These are phyloP conservation scores for Serendipita indica DNA, from an alignment of 768 basidiomycete genomes.

Conservation along the genomic window DNA sequence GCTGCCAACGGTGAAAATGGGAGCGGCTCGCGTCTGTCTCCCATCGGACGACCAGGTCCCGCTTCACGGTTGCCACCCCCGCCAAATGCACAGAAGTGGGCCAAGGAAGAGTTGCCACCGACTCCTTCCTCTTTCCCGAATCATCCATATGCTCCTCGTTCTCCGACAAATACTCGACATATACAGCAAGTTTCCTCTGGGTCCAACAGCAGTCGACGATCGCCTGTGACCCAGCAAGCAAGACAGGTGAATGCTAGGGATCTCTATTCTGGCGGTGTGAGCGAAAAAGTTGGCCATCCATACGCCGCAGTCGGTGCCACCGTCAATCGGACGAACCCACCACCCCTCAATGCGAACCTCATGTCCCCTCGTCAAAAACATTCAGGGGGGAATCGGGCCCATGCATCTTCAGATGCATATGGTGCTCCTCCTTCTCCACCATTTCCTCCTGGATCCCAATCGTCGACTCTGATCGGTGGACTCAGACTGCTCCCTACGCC, in stretches of 20 bases:
- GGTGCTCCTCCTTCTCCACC: background rate
- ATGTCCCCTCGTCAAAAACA: background rate
- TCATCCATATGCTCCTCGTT: constrained; percentile 6
- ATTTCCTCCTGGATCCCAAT: background rate
- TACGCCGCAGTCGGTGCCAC: background rate
- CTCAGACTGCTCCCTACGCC: background rate
- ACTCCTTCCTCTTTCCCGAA: constrained; percentile 4
- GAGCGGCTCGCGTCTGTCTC: constrained; percentile 1
- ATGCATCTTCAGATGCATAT: constrained; percentile 4
- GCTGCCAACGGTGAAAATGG: background rate
- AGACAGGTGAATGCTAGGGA: background rate
- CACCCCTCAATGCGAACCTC: background rate
- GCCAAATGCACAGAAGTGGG: background rate
- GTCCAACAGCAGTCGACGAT: background rate
- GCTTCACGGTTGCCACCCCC: background rate
- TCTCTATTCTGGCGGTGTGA: background rate
- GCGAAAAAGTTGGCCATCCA: background rate
- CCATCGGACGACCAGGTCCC: background rate
- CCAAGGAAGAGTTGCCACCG: background rate
- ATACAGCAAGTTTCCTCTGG: constrained; percentile 3
- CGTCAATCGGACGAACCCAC: background rate
- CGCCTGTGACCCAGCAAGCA: background rate
- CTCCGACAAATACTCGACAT: background rate
- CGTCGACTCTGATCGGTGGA: background rate
- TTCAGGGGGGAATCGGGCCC: background rate